A percentile compares a stretch with the other conserved stretches of the same genome.
phyloP scores from a whole-genome alignment of 2,329 filamentous ascomycete species.

The Colletotrichum orchidophilum region DNA sequence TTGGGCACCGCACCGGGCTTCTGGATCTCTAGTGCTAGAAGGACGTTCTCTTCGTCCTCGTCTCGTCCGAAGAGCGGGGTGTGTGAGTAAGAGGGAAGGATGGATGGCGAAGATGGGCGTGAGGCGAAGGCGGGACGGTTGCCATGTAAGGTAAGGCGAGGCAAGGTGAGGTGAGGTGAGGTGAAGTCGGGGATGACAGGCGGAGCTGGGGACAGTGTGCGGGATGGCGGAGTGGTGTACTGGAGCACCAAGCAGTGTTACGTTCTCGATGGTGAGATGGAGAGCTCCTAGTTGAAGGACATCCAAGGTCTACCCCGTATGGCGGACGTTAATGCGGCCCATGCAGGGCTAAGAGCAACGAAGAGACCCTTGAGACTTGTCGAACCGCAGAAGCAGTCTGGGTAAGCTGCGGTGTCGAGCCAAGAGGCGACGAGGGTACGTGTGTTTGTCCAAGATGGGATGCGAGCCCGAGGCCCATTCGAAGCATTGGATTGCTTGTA shows the following conservation, averaged over 20 bases:
- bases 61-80: conserved; percentile 21
- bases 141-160: conserved; percentile 18
- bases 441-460: conserved; percentile 28
- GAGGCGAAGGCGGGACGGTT: neutral
- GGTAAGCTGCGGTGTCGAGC: conserved; percentile 7
- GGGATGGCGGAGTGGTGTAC: neutral
- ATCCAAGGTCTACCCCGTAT: conserved; percentile 31
- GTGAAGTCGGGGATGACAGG: neutral
- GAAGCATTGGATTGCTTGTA: conserved; percentile 18
- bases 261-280: neutral
- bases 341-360: conserved; percentile 24
- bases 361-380: conserved; percentile 21
- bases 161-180: conserved; percentile 8
- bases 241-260: conserved; percentile 4
- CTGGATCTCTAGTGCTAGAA: conserved; percentile 29
- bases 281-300: conserved; percentile 8
- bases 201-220: neutral
- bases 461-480: conserved; percentile 23
- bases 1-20: conserved; percentile 32
- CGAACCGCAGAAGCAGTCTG: conserved; percentile 11
- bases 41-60: conserved; percentile 14
- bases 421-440: conserved; percentile 19
- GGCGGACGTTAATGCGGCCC: conserved; percentile 29
- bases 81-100: conserved; percentile 2
- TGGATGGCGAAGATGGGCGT: conserved; percentile 21